Base-by-base conservation (phyloP, 1,139 yeast species). In the Kodamaea alishanica region DNA sequence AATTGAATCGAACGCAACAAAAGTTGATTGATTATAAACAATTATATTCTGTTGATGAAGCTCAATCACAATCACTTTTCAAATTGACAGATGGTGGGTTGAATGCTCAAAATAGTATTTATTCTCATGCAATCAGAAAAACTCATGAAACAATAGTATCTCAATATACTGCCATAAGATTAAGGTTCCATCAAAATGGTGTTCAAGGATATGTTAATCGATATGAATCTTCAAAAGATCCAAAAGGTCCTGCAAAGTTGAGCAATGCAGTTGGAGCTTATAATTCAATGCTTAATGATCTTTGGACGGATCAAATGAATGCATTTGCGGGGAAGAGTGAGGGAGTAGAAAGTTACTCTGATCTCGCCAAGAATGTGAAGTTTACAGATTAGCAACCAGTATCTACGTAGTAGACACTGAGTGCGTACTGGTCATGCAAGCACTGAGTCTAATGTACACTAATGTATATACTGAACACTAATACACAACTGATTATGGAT, bases 71-170 rank as follows among this genome's bases (percentile, higher is more conserved):
- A 3, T 24, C 35, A 3, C 38, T 38, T 28, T 33, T 38, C 9
- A 33, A 33, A 15, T 38, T 40, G 6, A 31, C 33, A 3, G 34
- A 38, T 5, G 20, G 20, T 15, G 20, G 20, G 20, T 15, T 15
- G 20, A 15, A 15, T 15, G 20, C 20, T 15, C 20, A 15, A 15
- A 15, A 15, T 15, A 42, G 35, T 20, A 36, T 33, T 6, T 50
- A 55, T 26, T 41, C 44, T n/a, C 44, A 41, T 22, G 38, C 38
- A 15, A 54, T 60, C 36, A 65, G 58, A 37, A 66, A 67, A 28
- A 73, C 67, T 41, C 61, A 68, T 42, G 75, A 70, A 43, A 61
- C 67, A 2, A 53, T 70, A 4, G 46, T 54, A 33, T 58, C 67
- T 3, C 71, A 70, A 38, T 70, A 67, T 50, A 67, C 62, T 8